phyloP scores from a whole-genome alignment of 768 basidiomycete genomes.

The Lyophyllum shimeji region DNA sequence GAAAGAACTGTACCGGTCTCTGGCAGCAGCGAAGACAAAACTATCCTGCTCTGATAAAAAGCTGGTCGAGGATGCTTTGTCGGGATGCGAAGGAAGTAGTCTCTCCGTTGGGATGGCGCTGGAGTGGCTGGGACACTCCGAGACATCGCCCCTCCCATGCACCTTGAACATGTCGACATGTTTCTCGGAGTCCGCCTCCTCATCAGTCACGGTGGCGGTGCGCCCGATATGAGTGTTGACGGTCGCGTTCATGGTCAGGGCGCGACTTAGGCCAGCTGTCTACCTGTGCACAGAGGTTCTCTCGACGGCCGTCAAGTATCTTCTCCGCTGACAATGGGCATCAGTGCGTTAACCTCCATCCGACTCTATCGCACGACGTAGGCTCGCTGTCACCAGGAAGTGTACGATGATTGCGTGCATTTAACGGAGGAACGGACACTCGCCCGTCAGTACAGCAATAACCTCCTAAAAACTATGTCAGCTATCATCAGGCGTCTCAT shows the following conservation, averaged over 20 bases:
- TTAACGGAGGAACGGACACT: not conserved
- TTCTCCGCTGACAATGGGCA: not conserved
- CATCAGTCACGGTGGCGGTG: no score
- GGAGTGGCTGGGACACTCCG: no score
- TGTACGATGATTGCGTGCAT: not conserved
- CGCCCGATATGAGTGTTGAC: no score
- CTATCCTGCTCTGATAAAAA: constrained; percentile 71
- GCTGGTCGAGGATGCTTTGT: constrained; percentile 38
- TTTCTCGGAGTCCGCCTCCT: no score
- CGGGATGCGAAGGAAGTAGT: constrained; percentile 34
- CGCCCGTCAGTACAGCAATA: not conserved
- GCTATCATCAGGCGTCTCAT: constrained; percentile 26
- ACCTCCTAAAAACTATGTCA: not conserved
- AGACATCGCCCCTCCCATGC: no score
- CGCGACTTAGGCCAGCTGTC: no score
- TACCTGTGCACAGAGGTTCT: not conserved
- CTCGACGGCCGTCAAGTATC: not conserved
- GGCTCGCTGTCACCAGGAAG: not conserved
- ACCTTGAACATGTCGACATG: no score
- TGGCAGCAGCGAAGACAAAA: constrained; percentile 50
- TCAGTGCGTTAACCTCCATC: no score
- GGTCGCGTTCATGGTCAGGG: no score
- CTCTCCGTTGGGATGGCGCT: no score
- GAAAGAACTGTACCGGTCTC: constrained; percentile 55
- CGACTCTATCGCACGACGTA: not conserved